Evolutionary conservation across 441 rosid species (phyloP), one percentile per base, ranked within the genome.

Genomic region (Macaranga tanarius): DNA sequence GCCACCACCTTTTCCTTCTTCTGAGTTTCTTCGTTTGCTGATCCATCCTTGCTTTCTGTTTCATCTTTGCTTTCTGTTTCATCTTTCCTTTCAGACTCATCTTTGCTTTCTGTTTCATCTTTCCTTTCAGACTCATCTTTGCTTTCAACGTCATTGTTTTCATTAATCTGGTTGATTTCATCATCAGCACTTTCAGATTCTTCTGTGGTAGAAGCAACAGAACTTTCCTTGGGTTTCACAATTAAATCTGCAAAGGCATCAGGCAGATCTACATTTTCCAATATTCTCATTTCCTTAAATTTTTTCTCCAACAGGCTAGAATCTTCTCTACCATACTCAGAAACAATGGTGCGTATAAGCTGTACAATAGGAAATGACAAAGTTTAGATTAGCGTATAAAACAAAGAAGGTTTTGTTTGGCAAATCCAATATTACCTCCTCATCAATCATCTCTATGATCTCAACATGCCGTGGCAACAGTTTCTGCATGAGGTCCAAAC

Each of bases 201-300:
- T 81, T 77, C 77, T 69, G 44, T 51, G 26, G 77, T 62, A 78
- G 70, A 82, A 70, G 34, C 69, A 69, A 70, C 80, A 56, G 85
- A 58, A 55, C 52, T 84, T 63, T 78, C 61, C 84, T 84, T 73
- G 17, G 88, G 86, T 81, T 88, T 89, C 55, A 78, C 83, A 72
- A 88, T 73, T 77, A 93, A 80, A 70, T 86, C 90, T 26, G 91
- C 87, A 82, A 86, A 87, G 3, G 85, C 77, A 50, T 85, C 83
- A 68, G 97, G 96, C 73, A 95, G 85, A 72, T 92, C 98, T 7
- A 92, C 90, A 72, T 92, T 95, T 76, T 95, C 99, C 70, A 95
- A 82, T 56, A 95, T 87, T 78, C 99, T 91, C 97, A 91, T 87
- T 66, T 88, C 90, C 79, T 95, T 90, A 73, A 95, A 81, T 72